Percentiles rank a stretch among this genome's conserved stretches.
phyloP scores from a whole-genome alignment of 768 basidiomycete species.

The Pleurotus djamor region DNA sequence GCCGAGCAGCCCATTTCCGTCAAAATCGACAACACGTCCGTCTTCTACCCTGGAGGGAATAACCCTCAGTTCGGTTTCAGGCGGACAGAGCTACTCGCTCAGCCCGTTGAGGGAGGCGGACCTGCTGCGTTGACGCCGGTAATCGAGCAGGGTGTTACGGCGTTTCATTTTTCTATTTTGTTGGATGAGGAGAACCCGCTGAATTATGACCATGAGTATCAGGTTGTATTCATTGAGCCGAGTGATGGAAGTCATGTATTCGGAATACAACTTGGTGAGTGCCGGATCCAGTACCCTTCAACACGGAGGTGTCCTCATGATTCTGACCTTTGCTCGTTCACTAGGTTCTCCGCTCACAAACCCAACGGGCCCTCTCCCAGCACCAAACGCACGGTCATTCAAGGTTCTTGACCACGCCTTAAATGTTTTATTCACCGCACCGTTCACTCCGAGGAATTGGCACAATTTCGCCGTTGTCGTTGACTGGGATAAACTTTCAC shows the following conservation, averaged over 20 bases:
- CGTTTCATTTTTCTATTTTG: constrained; percentile 50
- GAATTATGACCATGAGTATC: constrained; percentile 59
- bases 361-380: constrained; percentile 42
- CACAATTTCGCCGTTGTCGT: constrained; percentile 62
- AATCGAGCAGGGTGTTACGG: constrained; percentile 41
- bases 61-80: constrained; percentile 55
- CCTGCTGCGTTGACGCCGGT: constrained; percentile 31
- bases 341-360: constrained; percentile 57
- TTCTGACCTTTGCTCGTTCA: background rate
- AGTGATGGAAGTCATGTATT: constrained; percentile 60
- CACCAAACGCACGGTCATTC: constrained; percentile 41
- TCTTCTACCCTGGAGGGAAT: constrained; percentile 51
- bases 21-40: constrained; percentile 54
- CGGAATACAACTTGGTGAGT: constrained; percentile 53
- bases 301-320: background rate
- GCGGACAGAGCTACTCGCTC: constrained; percentile 57
- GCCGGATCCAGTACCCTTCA: background rate
- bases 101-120: constrained; percentile 28
- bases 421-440: constrained; percentile 46
- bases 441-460: constrained; percentile 43
- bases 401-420: constrained; percentile 56
- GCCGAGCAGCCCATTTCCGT: constrained; percentile 50
- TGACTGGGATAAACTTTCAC: constrained; percentile 50
- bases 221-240: constrained; percentile 62
- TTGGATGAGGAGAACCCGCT: constrained; percentile 37